Base-by-base conservation (phyloP, 495 filamentous ascomycete genomes). In the Talaromyces proteolyticus region DNA sequence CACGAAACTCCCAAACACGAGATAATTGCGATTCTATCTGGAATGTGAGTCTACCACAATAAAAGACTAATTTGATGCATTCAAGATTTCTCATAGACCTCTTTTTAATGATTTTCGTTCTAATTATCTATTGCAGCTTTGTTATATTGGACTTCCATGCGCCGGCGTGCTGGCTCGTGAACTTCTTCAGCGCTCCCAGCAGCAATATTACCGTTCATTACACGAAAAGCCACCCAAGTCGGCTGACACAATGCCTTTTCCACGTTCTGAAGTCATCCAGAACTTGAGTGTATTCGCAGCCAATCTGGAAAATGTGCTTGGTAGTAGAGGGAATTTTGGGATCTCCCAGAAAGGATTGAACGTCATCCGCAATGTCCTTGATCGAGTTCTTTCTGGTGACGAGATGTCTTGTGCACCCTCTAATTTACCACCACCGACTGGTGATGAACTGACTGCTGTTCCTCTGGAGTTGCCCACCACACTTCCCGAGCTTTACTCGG, bases 131-230 rank as follows among this genome's bases (percentile, higher is more conserved):
- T 26, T 26, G n/a, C 17, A 72, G 60, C 57, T 72, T 21, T 67
- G 66, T 47, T 64, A 57, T 24, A 60, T 60, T 23, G 79, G 73
- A 24, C 69, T 82, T 10, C 80, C 78, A 3, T 60, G 67, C 4
- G 79, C 78, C 3, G 76, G 74, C 1, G 73, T 81, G 40, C 66
- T 85, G 0, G 76, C 71, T 18, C 68, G 75, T 38, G 79, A 85
- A 48, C 65, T 84, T 8, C 64, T 80, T 0, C 58, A 58, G 6
- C 10, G 38, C 7, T 41, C 38, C 3, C 38, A 41, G 38, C 18
- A 16, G 10, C 38, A 20, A 7, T 17, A 16, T 10, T 17, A 16
- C 18, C 18, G n/a, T 2, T 3, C 3, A 14, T 7, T 7, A 2
- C 7, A 16, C 5, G 38, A 20, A 10, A 6, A 34, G 14, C 29